Evolutionary conservation across 1,284 basidiomycete genomes (phyloP).

Genomic region (Irpex lacteus): DNA sequence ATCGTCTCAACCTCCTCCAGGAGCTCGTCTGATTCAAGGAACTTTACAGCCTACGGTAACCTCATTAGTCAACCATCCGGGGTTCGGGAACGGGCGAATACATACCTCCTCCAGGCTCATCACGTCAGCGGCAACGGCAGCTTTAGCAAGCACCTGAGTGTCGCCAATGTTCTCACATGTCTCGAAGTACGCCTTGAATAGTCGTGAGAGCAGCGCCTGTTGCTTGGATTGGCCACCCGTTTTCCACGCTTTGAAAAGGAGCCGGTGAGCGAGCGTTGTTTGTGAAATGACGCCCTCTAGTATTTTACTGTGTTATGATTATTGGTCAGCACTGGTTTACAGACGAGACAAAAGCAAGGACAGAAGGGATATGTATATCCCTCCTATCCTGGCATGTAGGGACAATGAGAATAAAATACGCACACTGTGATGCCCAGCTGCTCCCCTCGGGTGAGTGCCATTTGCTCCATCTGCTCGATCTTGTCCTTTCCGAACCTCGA

Average conservation of each 20-base stretch:
- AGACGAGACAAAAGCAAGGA: not conserved
- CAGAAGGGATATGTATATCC: not conserved
- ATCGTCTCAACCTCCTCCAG: constrained; percentile 67
- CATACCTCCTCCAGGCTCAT: constrained; percentile 63
- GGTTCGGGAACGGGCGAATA: constrained; percentile 2
- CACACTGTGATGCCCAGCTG: constrained; percentile 68
- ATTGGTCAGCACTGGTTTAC: constrained; percentile 3
- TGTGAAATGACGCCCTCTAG: constrained; percentile 59
- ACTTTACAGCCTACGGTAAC: constrained; percentile 38
- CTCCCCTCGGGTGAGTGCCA: constrained; percentile 50
- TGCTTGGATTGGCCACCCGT: constrained; percentile 67
- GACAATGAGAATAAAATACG: constrained; percentile 24
- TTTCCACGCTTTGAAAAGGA: constrained; percentile 69
- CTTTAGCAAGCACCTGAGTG: constrained; percentile 53
- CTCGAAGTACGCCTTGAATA: constrained; percentile 71
- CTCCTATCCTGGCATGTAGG: not conserved
- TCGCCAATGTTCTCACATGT: constrained; percentile 65
- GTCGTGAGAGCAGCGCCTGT: constrained; percentile 47
- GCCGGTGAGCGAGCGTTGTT: constrained; percentile 69
- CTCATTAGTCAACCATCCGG: constrained; percentile 1
- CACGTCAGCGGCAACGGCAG: constrained; percentile 56
- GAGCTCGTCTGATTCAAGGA: constrained; percentile 67
- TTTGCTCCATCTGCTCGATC: constrained; percentile 44
- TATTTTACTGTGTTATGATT: constrained; percentile 32
- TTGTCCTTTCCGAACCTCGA: constrained; percentile 60